Evolutionary conservation across 164 flowering plant species (phyloP).

Genomic region (Magnolia kwangsiensis): DNA sequence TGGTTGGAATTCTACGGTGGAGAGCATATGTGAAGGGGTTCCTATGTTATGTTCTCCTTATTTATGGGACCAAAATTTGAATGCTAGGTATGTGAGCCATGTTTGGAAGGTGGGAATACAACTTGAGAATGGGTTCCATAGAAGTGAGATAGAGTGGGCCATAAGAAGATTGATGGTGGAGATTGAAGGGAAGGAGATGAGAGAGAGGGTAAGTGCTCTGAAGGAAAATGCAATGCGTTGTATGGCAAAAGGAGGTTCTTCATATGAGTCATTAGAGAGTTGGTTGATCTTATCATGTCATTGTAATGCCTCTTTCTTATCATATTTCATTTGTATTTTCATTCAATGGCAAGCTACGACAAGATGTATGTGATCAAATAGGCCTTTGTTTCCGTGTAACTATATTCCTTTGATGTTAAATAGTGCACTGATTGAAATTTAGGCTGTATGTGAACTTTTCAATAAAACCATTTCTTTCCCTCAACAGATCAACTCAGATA

Average conservation of each 20-base stretch:
- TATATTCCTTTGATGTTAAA: too few relatives aligned
- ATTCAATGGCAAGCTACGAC: background rate
- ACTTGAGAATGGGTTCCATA: conserved; percentile 11
- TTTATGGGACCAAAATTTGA: conserved; percentile 21
- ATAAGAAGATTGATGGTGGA: conserved; percentile 12
- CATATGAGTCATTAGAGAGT: background rate
- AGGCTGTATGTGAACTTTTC: too few relatives aligned
- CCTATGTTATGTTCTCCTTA: conserved; percentile 27
- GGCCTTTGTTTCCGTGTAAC: background rate
- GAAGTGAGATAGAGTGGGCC: conserved; percentile 20
- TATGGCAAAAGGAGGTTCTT: conserved; percentile 8
- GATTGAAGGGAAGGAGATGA: conserved; percentile 20
- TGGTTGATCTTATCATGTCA: conserved; percentile 2
- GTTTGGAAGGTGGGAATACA: conserved; percentile 24
- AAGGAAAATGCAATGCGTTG: conserved; percentile 10
- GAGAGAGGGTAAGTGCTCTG: background rate
- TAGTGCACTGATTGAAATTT: too few relatives aligned
- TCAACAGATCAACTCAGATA: too few relatives aligned
- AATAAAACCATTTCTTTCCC: too few relatives aligned
- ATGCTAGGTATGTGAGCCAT: conserved; percentile 21
- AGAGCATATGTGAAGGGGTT: conserved; percentile 25
- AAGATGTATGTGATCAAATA: background rate
- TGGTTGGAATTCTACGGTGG: conserved; percentile 33
- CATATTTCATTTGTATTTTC: background rate
- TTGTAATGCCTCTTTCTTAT: background rate